Percentiles rank a stretch among this genome's conserved stretches.
Conservation (phyloP, 1,139 yeast species). For the Lodderomyces orthopsilosis region DNA sequence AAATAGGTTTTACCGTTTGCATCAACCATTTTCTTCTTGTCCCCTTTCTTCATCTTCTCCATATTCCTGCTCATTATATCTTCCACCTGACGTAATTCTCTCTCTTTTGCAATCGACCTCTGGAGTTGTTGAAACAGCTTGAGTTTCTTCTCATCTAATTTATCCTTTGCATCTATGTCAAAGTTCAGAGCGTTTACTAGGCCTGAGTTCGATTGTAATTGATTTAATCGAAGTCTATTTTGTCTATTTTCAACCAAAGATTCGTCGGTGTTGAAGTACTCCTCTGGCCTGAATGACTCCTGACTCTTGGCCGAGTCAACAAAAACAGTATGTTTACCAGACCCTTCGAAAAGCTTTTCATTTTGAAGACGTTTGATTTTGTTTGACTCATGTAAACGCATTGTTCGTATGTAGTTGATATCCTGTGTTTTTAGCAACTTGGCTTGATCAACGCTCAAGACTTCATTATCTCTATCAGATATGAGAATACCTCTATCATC, state of each 20-base stretch:
- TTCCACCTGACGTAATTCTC: constrained; percentile 65
- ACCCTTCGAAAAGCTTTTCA: constrained; percentile 51
- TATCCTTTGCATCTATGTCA: constrained; percentile 38
- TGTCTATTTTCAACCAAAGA: constrained; percentile 62
- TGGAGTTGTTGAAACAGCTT: constrained; percentile 55
- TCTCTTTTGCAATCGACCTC: constrained; percentile 63
- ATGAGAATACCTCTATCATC: constrained; percentile 67
- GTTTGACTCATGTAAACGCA: constrained; percentile 64
- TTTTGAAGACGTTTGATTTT: constrained; percentile 62
- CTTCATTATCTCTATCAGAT: constrained; percentile 64
- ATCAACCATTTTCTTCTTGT: constrained; percentile 69
- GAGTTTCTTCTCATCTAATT: constrained; percentile 53
- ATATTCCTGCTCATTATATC: constrained; percentile 71
- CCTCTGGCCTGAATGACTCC: constrained; percentile 58
- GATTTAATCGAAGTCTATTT: constrained; percentile 66
- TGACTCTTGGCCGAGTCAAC: constrained; percentile 63
- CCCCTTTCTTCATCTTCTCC: constrained; percentile 88
- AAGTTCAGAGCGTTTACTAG: constrained; percentile 25
- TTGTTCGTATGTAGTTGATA: constrained; percentile 75
- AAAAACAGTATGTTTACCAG: constrained; percentile 80
- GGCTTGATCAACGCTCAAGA: constrained; percentile 69
- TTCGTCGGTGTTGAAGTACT: constrained; percentile 67
- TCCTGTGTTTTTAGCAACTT: constrained; percentile 87
- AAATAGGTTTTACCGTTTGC: constrained; percentile 65
- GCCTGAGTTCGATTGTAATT: constrained; percentile 45